A percentile compares a stretch with the other conserved stretches of the same genome.
Conservation (phyloP, 1,139 yeast species). For the Hyphopichia buzzinii region DNA sequence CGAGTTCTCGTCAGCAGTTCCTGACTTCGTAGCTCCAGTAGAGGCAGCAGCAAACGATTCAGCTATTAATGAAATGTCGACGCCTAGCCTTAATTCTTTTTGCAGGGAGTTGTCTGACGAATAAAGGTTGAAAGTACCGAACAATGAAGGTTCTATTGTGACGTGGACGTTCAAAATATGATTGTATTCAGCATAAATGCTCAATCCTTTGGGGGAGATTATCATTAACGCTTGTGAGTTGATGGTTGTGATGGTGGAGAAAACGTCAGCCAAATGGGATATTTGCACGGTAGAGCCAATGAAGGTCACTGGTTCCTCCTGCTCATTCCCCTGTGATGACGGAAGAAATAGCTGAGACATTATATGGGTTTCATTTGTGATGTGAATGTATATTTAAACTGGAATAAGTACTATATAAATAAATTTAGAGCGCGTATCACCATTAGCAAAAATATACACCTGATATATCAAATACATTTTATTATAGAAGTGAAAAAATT, state of each 20-base stretch:
- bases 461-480: background rate
- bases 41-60: constrained; percentile 33
- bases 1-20: constrained; percentile 13
- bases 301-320: constrained; percentile 13
- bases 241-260: constrained; percentile 32
- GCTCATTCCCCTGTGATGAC: constrained; percentile 1
- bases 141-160: constrained; percentile 37
- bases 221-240: constrained; percentile 36
- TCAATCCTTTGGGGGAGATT: constrained; percentile 31
- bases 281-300: constrained; percentile 41
- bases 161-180: constrained; percentile 37
- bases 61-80: constrained; percentile 35
- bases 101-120: constrained; percentile 9
- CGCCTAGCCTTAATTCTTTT: constrained; percentile 31
- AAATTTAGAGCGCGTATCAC: background rate
- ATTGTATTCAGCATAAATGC: constrained; percentile 36
- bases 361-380: background rate
- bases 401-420: background rate
- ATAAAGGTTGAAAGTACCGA: constrained; percentile 26
- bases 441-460: too few species aligned
- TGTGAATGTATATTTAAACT: background rate
- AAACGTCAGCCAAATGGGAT: constrained; percentile 37
- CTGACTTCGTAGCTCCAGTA: constrained; percentile 2
- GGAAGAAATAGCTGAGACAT: constrained; percentile 1
- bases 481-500: background rate